Evolutionary conservation across 495 filamentous ascomycete species (phyloP).

Genomic region (Pseudevernia furfuracea): DNA sequence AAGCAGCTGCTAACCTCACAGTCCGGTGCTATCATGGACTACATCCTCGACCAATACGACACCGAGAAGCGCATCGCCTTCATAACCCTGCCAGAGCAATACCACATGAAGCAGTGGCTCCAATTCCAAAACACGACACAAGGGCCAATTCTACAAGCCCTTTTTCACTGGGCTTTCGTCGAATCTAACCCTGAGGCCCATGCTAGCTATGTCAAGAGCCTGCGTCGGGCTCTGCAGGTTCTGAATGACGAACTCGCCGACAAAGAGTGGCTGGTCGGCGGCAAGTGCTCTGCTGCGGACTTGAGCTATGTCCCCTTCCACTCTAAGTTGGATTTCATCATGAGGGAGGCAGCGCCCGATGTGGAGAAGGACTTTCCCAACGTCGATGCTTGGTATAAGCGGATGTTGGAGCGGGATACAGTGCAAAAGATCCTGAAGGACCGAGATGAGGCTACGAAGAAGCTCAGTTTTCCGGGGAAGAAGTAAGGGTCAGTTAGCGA

Average conservation of each 20-base stretch:
- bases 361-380: conserved; percentile 28
- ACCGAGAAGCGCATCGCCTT: conserved; percentile 28
- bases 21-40: conserved; percentile 55
- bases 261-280: conserved; percentile 12
- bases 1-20: conserved; percentile 38
- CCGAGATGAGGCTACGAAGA: not conserved
- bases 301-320: conserved; percentile 12
- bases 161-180: conserved; percentile 10
- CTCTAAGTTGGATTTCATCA: conserved; percentile 6
- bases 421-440: conserved; percentile 22
- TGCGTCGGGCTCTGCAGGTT: conserved; percentile 1
- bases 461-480: not conserved
- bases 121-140: conserved; percentile 41
- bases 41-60: conserved; percentile 56
- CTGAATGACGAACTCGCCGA: conserved; percentile 8
- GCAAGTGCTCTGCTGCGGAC: conserved; percentile 10
- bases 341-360: conserved; percentile 13
- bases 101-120: conserved; percentile 36
- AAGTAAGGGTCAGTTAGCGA: not conserved
- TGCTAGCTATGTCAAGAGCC: conserved; percentile 1
- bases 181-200: conserved; percentile 1
- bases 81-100: conserved; percentile 36
- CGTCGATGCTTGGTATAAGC: conserved; percentile 30
- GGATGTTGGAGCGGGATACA: conserved; percentile 24
- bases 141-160: conserved; percentile 27